Evolutionary conservation across 2,329 filamentous ascomycete genomes (phyloP), one percentile per base, ranked within the genome.

Genomic region (Hymenoscyphus fraxineus): DNA sequence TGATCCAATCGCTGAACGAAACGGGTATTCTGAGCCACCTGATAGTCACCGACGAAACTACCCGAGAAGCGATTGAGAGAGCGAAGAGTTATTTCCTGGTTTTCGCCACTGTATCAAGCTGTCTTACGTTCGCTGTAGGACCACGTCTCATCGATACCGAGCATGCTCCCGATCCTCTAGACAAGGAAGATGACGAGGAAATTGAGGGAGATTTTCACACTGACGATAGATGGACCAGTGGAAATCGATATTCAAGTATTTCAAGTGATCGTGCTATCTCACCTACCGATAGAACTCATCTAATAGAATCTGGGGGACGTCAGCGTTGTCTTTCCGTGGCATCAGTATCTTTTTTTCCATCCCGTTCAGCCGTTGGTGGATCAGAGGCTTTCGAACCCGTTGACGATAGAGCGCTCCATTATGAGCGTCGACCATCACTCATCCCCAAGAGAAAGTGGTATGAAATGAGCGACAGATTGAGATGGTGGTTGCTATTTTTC

Each of bases 51-150:
- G 80, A 69, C 70, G 80, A 73, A 78, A 82, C 68, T 73, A 78
- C 77, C 1, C 69, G 75, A 1, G 77, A 77, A 2, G 84, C 84
- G 0, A 77, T 89, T 13, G 80, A 83, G 61, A 79, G 87, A 10
- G 86, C 86, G 6, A 85, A 88, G 71, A 84, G 83, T 15, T 90
- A 88, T 73, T 88, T 90, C 70, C 76, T 90, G 3, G 82, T 90
- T 65, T 88, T 86, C 67, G 82, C 86, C 3, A 88, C 88, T 62
- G 79, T 89, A 10, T 82, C 81, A 54, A 88, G 86, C 70, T 85
- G 82, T 61, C 75, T 89, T 65, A 89, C 86, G 0, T 90, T 89
- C 72, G 84, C 84, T 0, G 76, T 89, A 2, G 87, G 86, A 0
- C 86, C 87, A 0, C 77, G 81, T 13, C 76, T 89, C 47, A 79